phyloP scores from a whole-genome alignment of 805 yeast species.

The Teunomyces lycoperdinae region DNA sequence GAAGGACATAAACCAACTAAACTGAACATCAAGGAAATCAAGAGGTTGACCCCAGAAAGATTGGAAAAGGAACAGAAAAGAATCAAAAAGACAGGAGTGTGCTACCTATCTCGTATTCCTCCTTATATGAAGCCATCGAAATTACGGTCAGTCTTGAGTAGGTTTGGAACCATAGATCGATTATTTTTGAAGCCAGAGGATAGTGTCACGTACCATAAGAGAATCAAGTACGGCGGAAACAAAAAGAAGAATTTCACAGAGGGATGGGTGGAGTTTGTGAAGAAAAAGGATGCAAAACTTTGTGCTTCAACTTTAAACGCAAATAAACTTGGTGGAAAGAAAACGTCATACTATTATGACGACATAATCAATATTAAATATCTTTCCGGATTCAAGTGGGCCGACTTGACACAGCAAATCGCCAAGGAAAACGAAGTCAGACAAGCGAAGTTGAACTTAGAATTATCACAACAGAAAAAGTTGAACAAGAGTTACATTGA shows the following conservation, averaged over 20 bases:
- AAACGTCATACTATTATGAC: conserved; percentile 87
- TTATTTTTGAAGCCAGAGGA: conserved; percentile 86
- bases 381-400: conserved; percentile 91
- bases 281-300: conserved; percentile 82
- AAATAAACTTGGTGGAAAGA: conserved; percentile 86
- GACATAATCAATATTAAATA: conserved; percentile 91
- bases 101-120: conserved; percentile 87
- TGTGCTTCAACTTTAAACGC: conserved; percentile 87
- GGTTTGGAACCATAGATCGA: conserved; percentile 88
- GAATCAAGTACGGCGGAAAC: conserved; percentile 89
- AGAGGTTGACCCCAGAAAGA: conserved; percentile 55
- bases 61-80: conserved; percentile 53
- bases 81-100: conserved; percentile 77
- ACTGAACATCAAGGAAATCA: conserved; percentile 37
- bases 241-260: conserved; percentile 84
- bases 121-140: conserved; percentile 97
- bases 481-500: conserved; percentile 79
- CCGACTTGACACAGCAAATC: conserved; percentile 88
- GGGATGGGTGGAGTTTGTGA: conserved; percentile 94
- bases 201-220: conserved; percentile 53
- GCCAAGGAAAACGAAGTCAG: conserved; percentile 86
- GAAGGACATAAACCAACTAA: conserved; percentile 10
- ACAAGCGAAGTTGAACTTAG: conserved; percentile 83
- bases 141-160: conserved; percentile 70
- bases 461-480: conserved; percentile 83